Base-by-base conservation (phyloP, 805 yeast species). In the Candida tallmaniae region DNA sequence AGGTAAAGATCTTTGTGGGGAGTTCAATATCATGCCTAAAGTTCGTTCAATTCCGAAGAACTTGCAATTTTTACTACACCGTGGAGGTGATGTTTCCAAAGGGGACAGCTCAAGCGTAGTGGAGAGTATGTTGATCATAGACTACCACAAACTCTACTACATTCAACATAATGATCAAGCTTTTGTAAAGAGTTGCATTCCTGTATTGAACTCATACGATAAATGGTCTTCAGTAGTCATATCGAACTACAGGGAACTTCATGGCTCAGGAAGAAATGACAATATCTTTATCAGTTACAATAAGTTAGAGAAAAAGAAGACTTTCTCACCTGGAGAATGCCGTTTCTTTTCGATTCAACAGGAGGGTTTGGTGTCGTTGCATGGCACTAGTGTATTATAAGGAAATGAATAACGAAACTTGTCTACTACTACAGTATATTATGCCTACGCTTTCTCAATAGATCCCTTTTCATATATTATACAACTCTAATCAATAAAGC, bases 131-230 rank as follows among this genome's bases (percentile, higher is more conserved):
- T 8, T 23, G 13, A 13, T 23, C 12, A 8, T 35, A 10, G 19
- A 27, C 8, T 23, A 13, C 12, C 21, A 21, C 22, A 17, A 25
- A 21, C 25, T 35, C 11, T 19, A n/a, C 5, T 20, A 13, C 5
- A 29, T 16, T 11, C 29, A 12, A 3, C 15, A 13, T 13, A 19
- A 16, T 21, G 72, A 65, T 34, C 58, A 60, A 42, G 57, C 52
- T 35, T 63, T 56, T 43, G 62, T 66, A 14, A 51, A 56, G 23
- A 56, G 56, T 36, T 65, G 71, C 41, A 44, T 64, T 9, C 69
- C 68, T 1, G 50, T 46, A 27, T 51, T 65, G 34, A 62, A 62
- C 41, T 58, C 68, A 8, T 65, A 34, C 40, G 70, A 64, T 40
- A 56, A 48, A 37, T 66, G 72, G 72, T 34, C 37, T 21, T 32